Conservation (phyloP, 108 stramenopile genomes). For the Phaeodactylum tricornutum region DNA sequence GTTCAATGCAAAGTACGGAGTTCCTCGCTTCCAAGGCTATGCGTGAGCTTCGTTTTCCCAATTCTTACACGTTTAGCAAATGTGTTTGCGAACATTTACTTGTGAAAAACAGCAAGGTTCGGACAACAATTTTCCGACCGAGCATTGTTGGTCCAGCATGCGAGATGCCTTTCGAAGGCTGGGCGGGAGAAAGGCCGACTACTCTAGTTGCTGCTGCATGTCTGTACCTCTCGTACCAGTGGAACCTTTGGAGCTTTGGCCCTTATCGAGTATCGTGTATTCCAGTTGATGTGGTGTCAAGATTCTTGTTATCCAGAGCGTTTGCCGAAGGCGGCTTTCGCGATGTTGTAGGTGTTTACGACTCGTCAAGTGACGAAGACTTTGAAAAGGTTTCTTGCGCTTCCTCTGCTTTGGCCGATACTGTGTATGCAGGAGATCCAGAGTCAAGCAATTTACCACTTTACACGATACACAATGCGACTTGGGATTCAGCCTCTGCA, state of each 20-base stretch:
- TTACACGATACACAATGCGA: slow-evolving; percentile 39
- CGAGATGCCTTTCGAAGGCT: slow-evolving; percentile 65
- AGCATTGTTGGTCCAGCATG: slow-evolving; percentile 81
- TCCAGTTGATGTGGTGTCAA: slow-evolving; percentile 74
- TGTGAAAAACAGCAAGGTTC: slow-evolving; percentile 14
- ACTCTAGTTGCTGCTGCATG: slow-evolving; percentile 80
- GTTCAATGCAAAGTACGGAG: slow-evolving; percentile 64
- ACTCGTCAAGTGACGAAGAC: not conserved
- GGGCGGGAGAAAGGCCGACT: slow-evolving; percentile 79
- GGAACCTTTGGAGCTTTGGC: slow-evolving; percentile 73
- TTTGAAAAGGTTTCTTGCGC: not conserved
- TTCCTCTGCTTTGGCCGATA: too few relatives aligned
- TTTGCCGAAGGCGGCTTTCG: slow-evolving; percentile 15
- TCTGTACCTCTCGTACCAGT: slow-evolving; percentile 59
- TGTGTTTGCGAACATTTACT: slow-evolving; percentile 82
- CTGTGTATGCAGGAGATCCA: too few relatives aligned
- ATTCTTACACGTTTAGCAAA: slow-evolving; percentile 84
- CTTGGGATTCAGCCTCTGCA: slow-evolving; percentile 56
- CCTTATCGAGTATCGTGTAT: slow-evolving; percentile 52
- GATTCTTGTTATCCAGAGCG: slow-evolving; percentile 44
- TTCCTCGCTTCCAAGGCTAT: slow-evolving; percentile 71
- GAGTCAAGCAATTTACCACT: too few relatives aligned
- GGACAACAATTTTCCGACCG: slow-evolving; percentile 74
- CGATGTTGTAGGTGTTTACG: slow-evolving; percentile 2
- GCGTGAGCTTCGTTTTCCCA: slow-evolving; percentile 66